Base-by-base conservation (phyloP, 2,329 filamentous ascomycete species). In the Ilyonectria sp. region DNA sequence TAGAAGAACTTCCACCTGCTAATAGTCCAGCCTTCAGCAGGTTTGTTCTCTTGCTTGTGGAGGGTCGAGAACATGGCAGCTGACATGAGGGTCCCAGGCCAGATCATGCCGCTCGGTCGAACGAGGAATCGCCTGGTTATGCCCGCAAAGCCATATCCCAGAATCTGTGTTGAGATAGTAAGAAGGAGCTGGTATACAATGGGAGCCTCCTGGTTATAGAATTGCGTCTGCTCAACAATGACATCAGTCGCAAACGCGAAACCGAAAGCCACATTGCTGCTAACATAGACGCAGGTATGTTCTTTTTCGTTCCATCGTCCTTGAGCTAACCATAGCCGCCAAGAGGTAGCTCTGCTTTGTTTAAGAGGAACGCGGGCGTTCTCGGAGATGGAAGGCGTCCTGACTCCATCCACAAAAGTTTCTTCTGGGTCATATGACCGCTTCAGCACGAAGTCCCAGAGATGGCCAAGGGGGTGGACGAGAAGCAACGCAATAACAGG, bases 161-260 rank as follows among this genome's bases (percentile, higher is more conserved):
- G 83, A 31, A 96, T 93, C 78, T 97, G 94, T 0, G 94, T 96
- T 3, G 94, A 96, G 17, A 97, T 86, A 0, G 93, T 96, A 47
- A 97, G 89, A 19, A 97, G 86, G 8, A 97, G 83, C 79, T 97
- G 93, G 77, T 97, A 97, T 10, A 88, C 78, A 50, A 97, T 90
- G 37, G 89, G 88, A 9, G 92, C 91, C 52, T 94, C 88, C 79
- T 97, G 94, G 60, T 94, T 91, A 81, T 97, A 97, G 80, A 97
- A 97, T 68, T 93, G 90, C 29, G 93, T 94, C 82, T 97, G 94
- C 79, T 97, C 94, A 60, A 97, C 93, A 73, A 97, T 96, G 66
- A 96, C 92, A 82, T 96, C 93, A 31, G 94, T 96, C 8, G 93
- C 93, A 81, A 96, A 96, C 29, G 94, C 93, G 80, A 96, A 96